These are phyloP conservation scores for Eutypella sp. DNA, from an alignment of 2,329 filamentous ascomycete genomes.

Conservation along the genomic window DNA sequence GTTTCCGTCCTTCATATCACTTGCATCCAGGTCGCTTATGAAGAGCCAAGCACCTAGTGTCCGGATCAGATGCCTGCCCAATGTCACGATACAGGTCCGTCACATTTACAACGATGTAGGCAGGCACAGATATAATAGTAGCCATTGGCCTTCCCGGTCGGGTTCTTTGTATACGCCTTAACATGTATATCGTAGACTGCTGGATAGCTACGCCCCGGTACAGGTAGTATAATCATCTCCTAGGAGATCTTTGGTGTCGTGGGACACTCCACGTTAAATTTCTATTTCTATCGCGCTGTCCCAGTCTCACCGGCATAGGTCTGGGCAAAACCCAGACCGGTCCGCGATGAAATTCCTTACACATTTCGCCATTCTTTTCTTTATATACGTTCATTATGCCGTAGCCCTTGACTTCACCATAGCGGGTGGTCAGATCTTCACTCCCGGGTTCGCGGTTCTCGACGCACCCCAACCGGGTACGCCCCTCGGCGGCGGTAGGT, in stretches of 20 bases:
- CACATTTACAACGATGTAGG: too few relatives aligned
- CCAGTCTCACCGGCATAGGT: neutral
- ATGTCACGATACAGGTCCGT: too few relatives aligned
- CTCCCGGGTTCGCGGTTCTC: conserved; percentile 62
- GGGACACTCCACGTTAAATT: too few relatives aligned
- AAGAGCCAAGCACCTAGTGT: too few relatives aligned
- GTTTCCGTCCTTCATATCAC: too few relatives aligned
- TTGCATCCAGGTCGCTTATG: too few relatives aligned
- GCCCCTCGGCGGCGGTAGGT: conserved; percentile 57
- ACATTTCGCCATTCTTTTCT: conserved; percentile 16
- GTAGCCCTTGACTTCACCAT: conserved; percentile 48
- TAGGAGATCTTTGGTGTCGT: too few relatives aligned
- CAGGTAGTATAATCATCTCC: too few relatives aligned
- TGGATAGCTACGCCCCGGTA: too few relatives aligned
- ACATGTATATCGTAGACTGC: neutral
- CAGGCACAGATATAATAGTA: neutral
- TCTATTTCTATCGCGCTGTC: too few relatives aligned
- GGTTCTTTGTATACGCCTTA: neutral
- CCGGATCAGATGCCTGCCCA: too few relatives aligned
- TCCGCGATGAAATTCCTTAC: conserved; percentile 16
- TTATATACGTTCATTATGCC: conserved; percentile 22
- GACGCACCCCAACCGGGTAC: conserved; percentile 62
- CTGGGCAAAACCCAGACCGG: too few relatives aligned
- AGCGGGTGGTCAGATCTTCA: conserved; percentile 62
- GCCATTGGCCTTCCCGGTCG: neutral